Base-by-base conservation (phyloP, 257 asterid species). In the Przewalskia tangutica region DNA sequence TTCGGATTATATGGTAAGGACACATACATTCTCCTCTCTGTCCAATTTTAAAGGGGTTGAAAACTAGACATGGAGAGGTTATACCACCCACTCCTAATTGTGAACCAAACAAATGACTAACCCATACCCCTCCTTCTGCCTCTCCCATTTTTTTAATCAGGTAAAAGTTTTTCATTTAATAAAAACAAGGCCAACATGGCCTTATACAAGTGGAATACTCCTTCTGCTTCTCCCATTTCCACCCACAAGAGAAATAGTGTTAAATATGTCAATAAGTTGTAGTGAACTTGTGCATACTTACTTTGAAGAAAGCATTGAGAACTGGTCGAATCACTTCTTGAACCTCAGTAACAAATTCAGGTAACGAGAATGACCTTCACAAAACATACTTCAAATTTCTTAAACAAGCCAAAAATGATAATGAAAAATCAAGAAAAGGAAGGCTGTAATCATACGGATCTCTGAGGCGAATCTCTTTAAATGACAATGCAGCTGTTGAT, bases 321-420 rank as follows among this genome's bases (percentile, higher is more conserved):
- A 96, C 98, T 79, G 99, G 99, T 88, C 86, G 92, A 82, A 96
- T 84, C 83, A 90, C 95, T 77, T 94, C 97, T 90, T 96, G 98
- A 86, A 94, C 95, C 88, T 96, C 99, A 78, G 98, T 87, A 68
- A 94, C 98, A 88, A 96, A 96, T 17, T 96, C 99, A 0, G 99
- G 98, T 79, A 96, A 92, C 58, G 97, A 94, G 87, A 96, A 96
- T 17, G 89, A 84, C 90, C 99, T 94, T 86, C 50, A 54, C 51
- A 65, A 17, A 23, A 50, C 62, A 51, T 36, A 50, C 65, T 50
- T 81, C 40, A 82, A 67, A 82, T 80, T 66, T 82, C 84, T 81
- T 46, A 80, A 14, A 6, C 50, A 55, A 10, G 48, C 36, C 56
- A 65, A 80, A 64, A 48, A 65, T 38, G 46, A 42, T 14, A 77